Evolutionary conservation across 2,329 filamentous ascomycete genomes (phyloP).

Genomic region (Fusarium clavum): DNA sequence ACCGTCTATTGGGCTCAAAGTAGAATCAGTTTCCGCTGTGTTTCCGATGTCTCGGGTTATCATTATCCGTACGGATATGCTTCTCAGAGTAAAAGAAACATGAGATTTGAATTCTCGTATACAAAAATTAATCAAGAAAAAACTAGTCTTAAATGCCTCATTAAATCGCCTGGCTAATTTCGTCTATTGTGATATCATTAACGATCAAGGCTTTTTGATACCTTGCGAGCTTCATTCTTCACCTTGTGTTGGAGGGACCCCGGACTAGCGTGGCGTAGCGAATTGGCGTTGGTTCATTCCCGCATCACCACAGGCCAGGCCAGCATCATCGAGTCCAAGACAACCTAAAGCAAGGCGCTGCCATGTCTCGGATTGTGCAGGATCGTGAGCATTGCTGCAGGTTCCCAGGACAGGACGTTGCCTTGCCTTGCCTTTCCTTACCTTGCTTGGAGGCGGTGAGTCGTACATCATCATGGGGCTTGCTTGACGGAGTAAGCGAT

Average conservation of each 20-base stretch:
- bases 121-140: background rate
- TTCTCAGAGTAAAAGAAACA: background rate
- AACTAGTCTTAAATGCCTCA: background rate
- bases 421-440: background rate
- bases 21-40: background rate
- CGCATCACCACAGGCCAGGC: constrained; percentile 1
- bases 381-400: constrained; percentile 16
- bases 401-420: constrained; percentile 6
- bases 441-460: constrained; percentile 30
- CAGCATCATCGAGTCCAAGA: constrained; percentile 4
- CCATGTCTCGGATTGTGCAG: constrained; percentile 4
- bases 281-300: constrained; percentile 24
- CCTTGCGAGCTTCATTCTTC: background rate
- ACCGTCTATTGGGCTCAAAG: background rate
- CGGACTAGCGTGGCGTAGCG: constrained; percentile 2
- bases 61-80: background rate
- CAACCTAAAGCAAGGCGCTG: constrained; percentile 1
- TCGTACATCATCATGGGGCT: background rate
- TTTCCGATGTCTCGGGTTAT: background rate
- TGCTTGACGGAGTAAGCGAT: constrained; percentile 1
- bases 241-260: background rate
- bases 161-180: background rate
- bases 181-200: background rate
- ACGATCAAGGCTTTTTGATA: background rate
- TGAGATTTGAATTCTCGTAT: background rate